Conservation (phyloP, 2,329 filamentous ascomycete genomes). For the Beauveria caledonica region DNA sequence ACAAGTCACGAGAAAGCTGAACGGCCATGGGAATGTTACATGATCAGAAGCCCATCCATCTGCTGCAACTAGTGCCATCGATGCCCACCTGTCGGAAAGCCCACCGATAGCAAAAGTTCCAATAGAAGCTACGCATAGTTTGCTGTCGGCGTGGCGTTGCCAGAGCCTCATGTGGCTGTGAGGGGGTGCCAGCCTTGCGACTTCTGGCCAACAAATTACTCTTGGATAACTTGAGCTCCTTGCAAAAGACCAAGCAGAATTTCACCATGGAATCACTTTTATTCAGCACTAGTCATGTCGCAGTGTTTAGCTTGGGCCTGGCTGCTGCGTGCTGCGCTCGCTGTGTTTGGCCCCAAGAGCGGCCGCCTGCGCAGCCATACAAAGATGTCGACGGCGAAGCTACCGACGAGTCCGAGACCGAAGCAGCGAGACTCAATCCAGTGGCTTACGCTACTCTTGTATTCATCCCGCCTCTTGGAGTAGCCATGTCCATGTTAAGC, state of each 20-base stretch:
- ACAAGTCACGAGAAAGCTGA: no score
- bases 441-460: neutral
- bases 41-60: no score
- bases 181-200: neutral
- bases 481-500: neutral
- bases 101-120: no score
- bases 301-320: neutral
- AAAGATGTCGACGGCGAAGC: slow-evolving; percentile 2
- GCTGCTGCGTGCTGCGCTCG: neutral
- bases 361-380: neutral
- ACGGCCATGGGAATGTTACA: no score
- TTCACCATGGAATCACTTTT: neutral
- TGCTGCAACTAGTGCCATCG: no score
- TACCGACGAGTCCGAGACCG: neutral
- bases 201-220: neutral
- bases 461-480: neutral
- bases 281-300: neutral
- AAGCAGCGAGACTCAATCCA: neutral
- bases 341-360: neutral
- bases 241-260: neutral
- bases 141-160: no score
- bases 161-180: neutral
- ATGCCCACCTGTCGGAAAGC: no score
- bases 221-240: no score
- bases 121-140: no score